Conservation (phyloP, 202 grass and related monocot species). For the Sporobolus alterniflorus region DNA sequence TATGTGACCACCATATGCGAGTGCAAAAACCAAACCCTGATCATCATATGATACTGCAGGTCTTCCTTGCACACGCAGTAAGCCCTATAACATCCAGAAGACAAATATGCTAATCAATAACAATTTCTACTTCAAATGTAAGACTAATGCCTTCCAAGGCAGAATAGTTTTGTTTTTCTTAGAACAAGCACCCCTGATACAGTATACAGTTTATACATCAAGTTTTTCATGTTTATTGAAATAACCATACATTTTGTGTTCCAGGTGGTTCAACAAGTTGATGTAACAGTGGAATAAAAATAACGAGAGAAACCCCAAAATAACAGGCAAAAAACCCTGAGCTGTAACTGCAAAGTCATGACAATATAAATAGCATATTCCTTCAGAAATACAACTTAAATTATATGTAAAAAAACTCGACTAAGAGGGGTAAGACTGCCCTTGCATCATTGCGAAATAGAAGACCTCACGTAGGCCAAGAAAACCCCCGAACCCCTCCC, state of each 20-base stretch:
- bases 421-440: too few species aligned
- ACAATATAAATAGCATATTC: too few species aligned
- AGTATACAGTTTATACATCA: neutral
- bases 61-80: slow-evolving; percentile 85
- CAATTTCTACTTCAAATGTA: neutral
- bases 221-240: neutral
- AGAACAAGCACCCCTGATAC: slow-evolving; percentile 2
- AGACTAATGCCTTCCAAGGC: neutral
- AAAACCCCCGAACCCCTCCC: too few species aligned
- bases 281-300: neutral
- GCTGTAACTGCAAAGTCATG: too few species aligned
- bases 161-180: neutral
- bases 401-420: too few species aligned
- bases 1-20: slow-evolving; percentile 76
- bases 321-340: neutral
- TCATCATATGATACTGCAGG: slow-evolving; percentile 97
- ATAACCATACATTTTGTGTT: neutral
- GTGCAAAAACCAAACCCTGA: slow-evolving; percentile 89
- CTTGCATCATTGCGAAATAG: too few species aligned
- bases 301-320: neutral
- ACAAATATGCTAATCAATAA: neutral
- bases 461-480: too few species aligned
- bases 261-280: neutral
- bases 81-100: slow-evolving; percentile 60
- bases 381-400: too few species aligned